Evolutionary conservation across 164 flowering plant genomes (phyloP), one percentile per base, ranked within the genome.

Genomic region (Macadamia integrifolia): DNA sequence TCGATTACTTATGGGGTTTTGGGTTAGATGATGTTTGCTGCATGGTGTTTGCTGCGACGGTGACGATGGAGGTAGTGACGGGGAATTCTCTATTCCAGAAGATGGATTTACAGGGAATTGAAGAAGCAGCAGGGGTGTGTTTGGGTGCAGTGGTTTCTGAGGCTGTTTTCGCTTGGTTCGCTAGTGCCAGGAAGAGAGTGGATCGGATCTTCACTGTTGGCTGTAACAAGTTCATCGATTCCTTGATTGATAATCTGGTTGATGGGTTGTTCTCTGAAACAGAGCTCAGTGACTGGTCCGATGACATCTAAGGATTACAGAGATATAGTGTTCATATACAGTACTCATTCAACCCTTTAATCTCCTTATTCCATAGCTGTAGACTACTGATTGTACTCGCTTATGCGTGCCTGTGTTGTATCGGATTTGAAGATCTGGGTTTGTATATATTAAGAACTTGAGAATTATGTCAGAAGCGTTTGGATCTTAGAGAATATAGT

Each of bases 231-330:
- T 88, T 93, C 68, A 86, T 93, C 14, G 97, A 91, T 65, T 80
- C 93, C 12, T 78, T 93, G 12, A 85, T 93, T 52, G 97, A 93
- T 65, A 83, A 87, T 61, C 79, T 93, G 23, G 74, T 93, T 10
- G 97, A 93, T 65, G 96, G 98, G 10, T 66, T 93, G 72, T 93
- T 93, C 74, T 91, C 84, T 48, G 97, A 88, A 50, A 58, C 60
- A 11, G 91, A 90, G 5, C 70, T 70, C 43, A 76, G 69, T 46
- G 92, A 92, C 52, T 87, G 91, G 90, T 77, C 88, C 0, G 88
- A 86, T 68, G 92, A 88, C 5, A 65, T 73, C 23, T 85, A 71
- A 78, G 13, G 50, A 46, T 46, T 23, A 23, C 23, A 23, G 23
- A 23, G 23, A 23, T 23, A 23, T 23, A 23, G 23, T 23, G 23